Base-by-base conservation (phyloP, 176 grass and related monocot genomes). In the Triticum monococcum region DNA sequence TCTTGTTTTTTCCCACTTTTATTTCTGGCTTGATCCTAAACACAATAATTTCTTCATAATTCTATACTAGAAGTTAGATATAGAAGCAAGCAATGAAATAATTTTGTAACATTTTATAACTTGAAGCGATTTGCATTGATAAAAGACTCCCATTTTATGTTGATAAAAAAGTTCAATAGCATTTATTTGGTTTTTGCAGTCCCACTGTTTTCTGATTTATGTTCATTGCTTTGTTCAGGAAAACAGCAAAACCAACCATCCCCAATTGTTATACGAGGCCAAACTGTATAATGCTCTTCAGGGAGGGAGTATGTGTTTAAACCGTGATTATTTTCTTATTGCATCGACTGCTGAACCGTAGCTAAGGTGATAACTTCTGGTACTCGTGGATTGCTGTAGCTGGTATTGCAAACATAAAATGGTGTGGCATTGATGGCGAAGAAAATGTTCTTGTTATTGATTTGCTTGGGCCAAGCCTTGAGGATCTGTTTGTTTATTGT, bases 401-500 rank as follows among this genome's bases (percentile, higher is more conserved):
- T 91, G 94, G 94, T 62, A 88, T 95, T 13, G 91, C 94, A 89
- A 95, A 89, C 89, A 93, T 89, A 86, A 93, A 91, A 83, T 95
- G 94, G 94, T 93, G 91, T 7, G 89, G 89, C 17, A 85, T 91
- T 63, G 94, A 95, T 41, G 89, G 91, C 1, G 94, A 95, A 76
- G 91, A 95, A 64, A 95, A 95, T 73, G 85, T 93, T 87, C 94
- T 95, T 91, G 94, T 95, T 54, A 90, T 95, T 37, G 94, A 95
- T 91, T 83, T 95, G 82, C 94, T 95, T 50, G 91, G 94, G 52
- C 94, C 94, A 64, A 95, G 94, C 79, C 94, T 93, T 65, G 94
- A 95, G 81, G 94, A 93, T 84, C 69, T 95, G 24, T 91, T 95
- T 77, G 94, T 91, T 80, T 95, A 95, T 72, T 95, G 94, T 52